Evolutionary conservation across 228 moss, liverwort and hornwort species (phyloP), one percentile per base, ranked within the genome.

Genomic region (Sphagnum fallax): DNA sequence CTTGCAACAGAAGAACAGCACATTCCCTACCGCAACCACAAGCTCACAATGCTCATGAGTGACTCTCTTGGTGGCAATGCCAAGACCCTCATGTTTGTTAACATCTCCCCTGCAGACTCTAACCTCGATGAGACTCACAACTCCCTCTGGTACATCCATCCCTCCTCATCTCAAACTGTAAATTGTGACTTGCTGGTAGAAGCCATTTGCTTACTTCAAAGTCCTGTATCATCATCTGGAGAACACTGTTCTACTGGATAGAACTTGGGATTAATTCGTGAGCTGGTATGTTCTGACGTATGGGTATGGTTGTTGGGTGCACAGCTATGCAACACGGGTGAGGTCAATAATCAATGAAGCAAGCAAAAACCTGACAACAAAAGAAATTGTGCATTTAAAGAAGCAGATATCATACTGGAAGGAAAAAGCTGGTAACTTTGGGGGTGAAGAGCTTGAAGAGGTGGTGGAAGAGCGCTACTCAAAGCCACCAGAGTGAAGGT

Each of bases 41-140:
- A 88, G 82, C 80, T 88, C 61, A 88, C 88, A 15, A 88, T 88
- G 88, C 82, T 88, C 32, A 88, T 88, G 88, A 88, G 88, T 53
- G 88, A 88, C 71, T 88, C 88, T 64, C 80, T 88, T 51, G 88
- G 88, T 75, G 88, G 88, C 75, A 88, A 88, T 69, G 88, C 88
- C 0, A 88, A 88, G 55, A 88, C 88, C 55, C 88, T 88, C 50
- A 88, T 88, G 88, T 88, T 88, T 70, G 88, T 88, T 11, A 88
- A 88, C 74, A 88, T 85, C 70, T 88, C 88, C 57, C 88, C 88
- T 15, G 84, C 88, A 10, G 88, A 85, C 64, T 88, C 88, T 12
- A 88, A 88, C 71, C 74, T 88, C 48, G 88, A 88, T 48, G 88
- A 88, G 74, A 88, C 88, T 49, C 84, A 88, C 65, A 88, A 88